Conservation (phyloP, 441 rosid genomes). For the Erodium trifolium region DNA sequence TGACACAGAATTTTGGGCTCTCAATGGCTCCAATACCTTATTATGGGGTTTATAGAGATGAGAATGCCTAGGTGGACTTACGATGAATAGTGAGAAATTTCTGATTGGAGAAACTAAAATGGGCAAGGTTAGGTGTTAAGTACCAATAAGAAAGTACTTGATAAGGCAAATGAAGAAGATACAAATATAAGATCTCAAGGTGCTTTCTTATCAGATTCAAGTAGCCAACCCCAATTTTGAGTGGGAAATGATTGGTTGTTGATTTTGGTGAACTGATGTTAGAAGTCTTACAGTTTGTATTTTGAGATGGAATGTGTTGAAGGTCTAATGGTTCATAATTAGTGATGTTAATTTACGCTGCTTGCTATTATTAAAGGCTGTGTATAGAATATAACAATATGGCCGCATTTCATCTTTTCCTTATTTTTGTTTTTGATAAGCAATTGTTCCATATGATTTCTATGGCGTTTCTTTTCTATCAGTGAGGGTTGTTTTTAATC, state of each 20-base stretch:
- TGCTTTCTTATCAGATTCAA: background rate
- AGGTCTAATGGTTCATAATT: background rate
- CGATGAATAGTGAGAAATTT: background rate
- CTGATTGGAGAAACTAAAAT: background rate
- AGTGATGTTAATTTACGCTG: background rate
- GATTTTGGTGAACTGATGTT: background rate
- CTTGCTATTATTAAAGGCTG: background rate
- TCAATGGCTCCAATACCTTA: no score
- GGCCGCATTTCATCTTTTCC: no score
- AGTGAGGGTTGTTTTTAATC: slow-evolving; percentile 11
- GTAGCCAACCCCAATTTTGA: no score
- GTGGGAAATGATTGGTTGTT: background rate
- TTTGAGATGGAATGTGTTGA: background rate
- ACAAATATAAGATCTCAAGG: background rate
- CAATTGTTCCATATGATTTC: background rate
- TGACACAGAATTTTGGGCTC: no score
- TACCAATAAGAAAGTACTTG: background rate
- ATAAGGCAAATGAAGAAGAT: background rate
- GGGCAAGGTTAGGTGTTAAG: background rate
- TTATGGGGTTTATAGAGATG: no score
- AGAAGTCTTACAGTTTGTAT: background rate
- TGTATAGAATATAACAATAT: background rate
- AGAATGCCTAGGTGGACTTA: no score
- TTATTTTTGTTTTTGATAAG: no score
- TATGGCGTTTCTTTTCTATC: background rate